Evolutionary conservation across 768 basidiomycete genomes (phyloP).

Genomic region (Podaxis carcinomalis): DNA sequence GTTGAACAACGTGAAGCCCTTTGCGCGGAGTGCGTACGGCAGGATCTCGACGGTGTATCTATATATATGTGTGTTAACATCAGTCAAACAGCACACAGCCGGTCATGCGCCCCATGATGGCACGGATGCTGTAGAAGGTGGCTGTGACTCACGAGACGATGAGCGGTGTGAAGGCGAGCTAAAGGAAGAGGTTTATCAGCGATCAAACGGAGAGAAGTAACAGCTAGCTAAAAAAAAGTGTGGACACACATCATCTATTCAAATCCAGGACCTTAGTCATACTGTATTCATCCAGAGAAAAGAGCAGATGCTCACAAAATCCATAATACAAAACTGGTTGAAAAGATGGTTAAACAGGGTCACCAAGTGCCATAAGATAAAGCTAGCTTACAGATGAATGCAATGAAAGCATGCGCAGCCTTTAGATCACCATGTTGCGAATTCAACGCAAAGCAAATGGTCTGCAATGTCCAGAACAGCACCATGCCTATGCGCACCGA

Average conservation of each 20-base stretch:
- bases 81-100: neutral
- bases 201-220: neutral
- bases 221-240: neutral
- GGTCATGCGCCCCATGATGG: neutral
- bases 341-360: neutral
- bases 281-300: neutral
- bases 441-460: slow-evolving; percentile 38
- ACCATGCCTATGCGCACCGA: slow-evolving; percentile 35
- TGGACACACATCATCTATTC: slow-evolving; percentile 22
- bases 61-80: neutral
- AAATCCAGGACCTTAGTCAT: neutral
- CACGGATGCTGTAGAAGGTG: neutral
- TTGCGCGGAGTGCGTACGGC: slow-evolving; percentile 50
- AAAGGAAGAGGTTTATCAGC: neutral
- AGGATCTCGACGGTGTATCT: slow-evolving; percentile 30
- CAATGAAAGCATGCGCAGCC: slow-evolving; percentile 58
- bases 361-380: neutral
- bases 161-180: slow-evolving; percentile 30
- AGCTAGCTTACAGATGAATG: slow-evolving; percentile 27
- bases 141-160: slow-evolving; percentile 26
- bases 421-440: slow-evolving; percentile 32
- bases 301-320: slow-evolving; percentile 22
- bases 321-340: slow-evolving; percentile 27
- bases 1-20: slow-evolving; percentile 63
- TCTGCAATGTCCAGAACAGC: slow-evolving; percentile 54